These are phyloP conservation scores for Cyclospora cayetanensis DNA, from an alignment of 169 alveolate species.

Conservation along the genomic window DNA sequence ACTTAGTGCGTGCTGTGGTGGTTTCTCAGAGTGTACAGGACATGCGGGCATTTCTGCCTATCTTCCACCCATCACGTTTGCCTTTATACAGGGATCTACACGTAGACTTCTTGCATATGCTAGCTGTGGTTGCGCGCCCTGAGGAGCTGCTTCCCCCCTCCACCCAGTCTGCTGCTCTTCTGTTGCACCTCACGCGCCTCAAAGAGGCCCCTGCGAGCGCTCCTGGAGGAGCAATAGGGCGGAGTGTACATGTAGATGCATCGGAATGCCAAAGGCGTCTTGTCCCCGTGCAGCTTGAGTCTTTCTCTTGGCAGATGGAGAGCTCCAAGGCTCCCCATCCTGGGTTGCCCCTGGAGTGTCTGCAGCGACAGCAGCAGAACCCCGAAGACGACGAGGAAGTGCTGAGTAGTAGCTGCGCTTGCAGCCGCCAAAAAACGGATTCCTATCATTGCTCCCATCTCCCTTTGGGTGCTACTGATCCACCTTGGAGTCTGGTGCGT, in stretches of 20 bases:
- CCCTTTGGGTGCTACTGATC: background rate
- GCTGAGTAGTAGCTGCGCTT: too few relatives aligned
- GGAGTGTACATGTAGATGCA: background rate
- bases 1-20: background rate
- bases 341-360: background rate
- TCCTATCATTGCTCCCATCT: background rate
- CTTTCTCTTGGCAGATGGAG: background rate
- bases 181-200: slow-evolving; percentile 3
- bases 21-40: background rate
- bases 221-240: background rate
- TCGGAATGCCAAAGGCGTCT: background rate
- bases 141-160: slow-evolving; percentile 10
- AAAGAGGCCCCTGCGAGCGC: background rate
- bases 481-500: background rate
- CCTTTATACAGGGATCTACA: background rate
- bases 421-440: background rate
- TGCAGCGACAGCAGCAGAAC: background rate
- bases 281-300: background rate
- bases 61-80: background rate
- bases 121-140: background rate
- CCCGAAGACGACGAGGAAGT: background rate
- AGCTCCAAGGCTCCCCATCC: background rate
- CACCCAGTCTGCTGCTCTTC: background rate
- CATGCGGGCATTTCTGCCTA: background rate
- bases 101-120: slow-evolving; percentile 10